Percentiles rank a stretch among this genome's conserved stretches.
Evolutionary conservation across 2,329 filamentous ascomycete genomes (phyloP).

Genomic region (Talaromyces sp.): DNA sequence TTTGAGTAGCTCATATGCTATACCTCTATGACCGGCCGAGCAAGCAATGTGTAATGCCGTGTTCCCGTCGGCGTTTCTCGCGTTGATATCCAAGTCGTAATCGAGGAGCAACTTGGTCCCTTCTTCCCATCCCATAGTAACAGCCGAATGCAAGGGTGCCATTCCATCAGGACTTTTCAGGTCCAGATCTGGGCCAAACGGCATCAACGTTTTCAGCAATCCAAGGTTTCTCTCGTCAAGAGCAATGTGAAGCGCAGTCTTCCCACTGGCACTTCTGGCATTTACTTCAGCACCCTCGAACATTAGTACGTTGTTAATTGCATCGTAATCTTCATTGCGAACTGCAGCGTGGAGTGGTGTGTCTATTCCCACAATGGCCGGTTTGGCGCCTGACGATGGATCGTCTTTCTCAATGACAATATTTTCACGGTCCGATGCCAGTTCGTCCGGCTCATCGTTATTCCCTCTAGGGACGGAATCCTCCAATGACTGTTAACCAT

Average conservation of each 20-base stretch:
- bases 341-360: slow-evolving; percentile 4
- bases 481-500: neutral
- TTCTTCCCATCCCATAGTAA: neutral
- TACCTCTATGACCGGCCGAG: neutral
- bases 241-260: slow-evolving; percentile 1
- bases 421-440: neutral
- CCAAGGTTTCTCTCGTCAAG: neutral
- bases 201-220: neutral
- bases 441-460: neutral
- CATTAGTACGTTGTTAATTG: neutral
- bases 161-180: slow-evolving; percentile 3
- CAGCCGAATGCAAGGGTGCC: neutral
- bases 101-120: neutral
- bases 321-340: neutral
- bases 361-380: neutral
- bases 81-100: neutral
- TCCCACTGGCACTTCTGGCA: neutral
- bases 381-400: neutral
- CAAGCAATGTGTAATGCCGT: slow-evolving; percentile 6
- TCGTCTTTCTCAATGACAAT: neutral
- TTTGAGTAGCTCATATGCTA: neutral
- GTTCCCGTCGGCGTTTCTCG: neutral
- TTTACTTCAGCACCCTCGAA: neutral
- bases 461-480: neutral
- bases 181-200: neutral